phyloP scores from a whole-genome alignment of 1,284 basidiomycete species.

The Ustilago cynodontis region DNA sequence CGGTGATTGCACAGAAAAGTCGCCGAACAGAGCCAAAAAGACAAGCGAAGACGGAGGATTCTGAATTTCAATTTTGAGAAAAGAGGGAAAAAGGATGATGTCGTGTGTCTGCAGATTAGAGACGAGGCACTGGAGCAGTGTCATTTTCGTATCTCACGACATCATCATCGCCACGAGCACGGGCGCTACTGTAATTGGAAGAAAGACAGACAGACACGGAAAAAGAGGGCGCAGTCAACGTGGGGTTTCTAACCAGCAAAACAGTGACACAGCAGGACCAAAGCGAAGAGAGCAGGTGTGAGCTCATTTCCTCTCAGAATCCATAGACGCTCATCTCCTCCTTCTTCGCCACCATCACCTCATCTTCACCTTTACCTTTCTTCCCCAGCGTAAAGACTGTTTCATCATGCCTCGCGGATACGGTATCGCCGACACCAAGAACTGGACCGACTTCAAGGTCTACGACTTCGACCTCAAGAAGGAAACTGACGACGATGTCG shows the following conservation, averaged over 20 bases:
- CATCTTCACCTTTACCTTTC: neutral
- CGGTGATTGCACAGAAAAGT: slow-evolving; percentile 10
- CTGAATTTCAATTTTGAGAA: slow-evolving; percentile 14
- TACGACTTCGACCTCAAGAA: slow-evolving; percentile 67
- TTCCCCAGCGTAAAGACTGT: neutral
- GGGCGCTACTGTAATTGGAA: slow-evolving; percentile 15
- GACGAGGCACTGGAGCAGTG: slow-evolving; percentile 28
- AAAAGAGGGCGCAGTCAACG: slow-evolving; percentile 23
- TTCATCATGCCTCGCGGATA: slow-evolving; percentile 62
- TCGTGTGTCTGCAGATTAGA: slow-evolving; percentile 22
- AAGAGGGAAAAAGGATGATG: slow-evolving; percentile 17
- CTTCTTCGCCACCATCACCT: neutral
- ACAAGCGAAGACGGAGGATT: neutral
- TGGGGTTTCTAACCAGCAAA: slow-evolving; percentile 14
- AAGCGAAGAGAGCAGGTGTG: neutral
- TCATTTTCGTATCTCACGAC: slow-evolving; percentile 19
- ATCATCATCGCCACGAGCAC: slow-evolving; percentile 21
- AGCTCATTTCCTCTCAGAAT: no score
- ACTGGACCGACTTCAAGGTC: slow-evolving; percentile 69
- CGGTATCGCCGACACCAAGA: slow-evolving; percentile 65
- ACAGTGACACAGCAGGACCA: neutral
- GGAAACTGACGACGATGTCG: slow-evolving; percentile 64
- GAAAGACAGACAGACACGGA: slow-evolving; percentile 4
- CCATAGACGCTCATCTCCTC: slow-evolving; percentile 1
- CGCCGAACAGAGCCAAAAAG: slow-evolving; percentile 9